Base-by-base conservation (phyloP, 2,329 filamentous ascomycete species). In the Boeremia lycopersici region DNA sequence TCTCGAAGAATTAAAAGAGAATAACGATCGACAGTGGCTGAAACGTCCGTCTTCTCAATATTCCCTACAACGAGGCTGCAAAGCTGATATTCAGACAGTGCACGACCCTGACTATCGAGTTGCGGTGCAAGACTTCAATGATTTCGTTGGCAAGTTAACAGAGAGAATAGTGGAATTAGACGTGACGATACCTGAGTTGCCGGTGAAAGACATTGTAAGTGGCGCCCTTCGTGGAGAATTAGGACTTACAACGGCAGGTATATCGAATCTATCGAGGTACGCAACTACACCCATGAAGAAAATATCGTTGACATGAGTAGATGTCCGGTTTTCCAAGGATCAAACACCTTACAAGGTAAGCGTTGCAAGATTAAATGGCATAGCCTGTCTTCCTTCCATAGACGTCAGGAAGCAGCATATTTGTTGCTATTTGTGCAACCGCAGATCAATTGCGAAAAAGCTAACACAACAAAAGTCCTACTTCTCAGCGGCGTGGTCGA, bases 291-390 rank as follows among this genome's bases (percentile, higher is more conserved):
- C 12, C n/a, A 44, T 25, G 7, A 15, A n/a, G 33, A 7, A 11
- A 33, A n/a, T 3, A 31, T n/a, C 30, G 13, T n/a, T 43, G 29
- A 43, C 28, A 33, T 6, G 12, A 8, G 11, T 5, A 73, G 92
- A 96, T 66, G 83, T 95, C 38, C 86, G 92, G 50, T 96, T 96
- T 76, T 89, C 84, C 67, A 89, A 90, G 63, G 88, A 96, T 68
- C 89, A 85, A 17, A 95, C 91, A 2, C 92, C 93, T 0, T 96
- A 96, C 79, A 96, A 96, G 82, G 89, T 89, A 77, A 66, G 79
- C 60, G 40, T 11, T 36, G 26, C 13, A 13, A 19, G 12, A 30
- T 23, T 1, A 13, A 40, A 3, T 29, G 11, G n/a, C 35, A 6
- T 25, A 19, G 8, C 7, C 43, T 28, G 7, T 23, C 19, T 23